These are phyloP conservation scores for Entoloma clypeatum DNA, from an alignment of 1,284 basidiomycete genomes.

Conservation along the genomic window DNA sequence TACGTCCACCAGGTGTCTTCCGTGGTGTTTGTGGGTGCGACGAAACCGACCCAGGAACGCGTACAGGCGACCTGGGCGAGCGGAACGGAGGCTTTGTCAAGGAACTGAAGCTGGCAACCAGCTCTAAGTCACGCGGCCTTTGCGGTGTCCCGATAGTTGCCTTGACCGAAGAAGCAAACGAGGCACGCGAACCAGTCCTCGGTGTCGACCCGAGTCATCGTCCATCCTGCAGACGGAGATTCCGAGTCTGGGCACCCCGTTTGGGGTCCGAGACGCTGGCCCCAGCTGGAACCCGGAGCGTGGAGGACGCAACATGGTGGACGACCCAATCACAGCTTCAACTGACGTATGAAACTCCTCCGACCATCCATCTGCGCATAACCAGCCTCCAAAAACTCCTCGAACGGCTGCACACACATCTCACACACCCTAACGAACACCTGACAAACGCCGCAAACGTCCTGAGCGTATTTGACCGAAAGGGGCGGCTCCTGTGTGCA, in stretches of 20 bases:
- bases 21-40: slow-evolving; percentile 1
- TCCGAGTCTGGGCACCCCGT: too few species aligned
- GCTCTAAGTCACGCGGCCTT: slow-evolving; percentile 30
- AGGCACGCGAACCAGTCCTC: background rate
- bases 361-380: slow-evolving; percentile 30
- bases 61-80: slow-evolving; percentile 21
- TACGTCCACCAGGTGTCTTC: slow-evolving; percentile 9
- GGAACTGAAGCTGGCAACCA: slow-evolving; percentile 16
- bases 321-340: background rate
- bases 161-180: background rate
- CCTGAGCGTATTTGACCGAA: slow-evolving; percentile 36
- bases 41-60: slow-evolving; percentile 9
- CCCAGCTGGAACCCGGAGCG: background rate
- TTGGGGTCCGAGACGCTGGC: too few species aligned
- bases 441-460: slow-evolving; percentile 46
- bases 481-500: slow-evolving; percentile 43
- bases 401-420: slow-evolving; percentile 44
- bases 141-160: slow-evolving; percentile 25
- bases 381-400: slow-evolving; percentile 52
- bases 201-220: slow-evolving; percentile 10
- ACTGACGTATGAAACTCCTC: slow-evolving; percentile 7
- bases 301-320: background rate
- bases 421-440: slow-evolving; percentile 48
- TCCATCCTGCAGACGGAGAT: too few species aligned
- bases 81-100: slow-evolving; percentile 5